A percentile compares a stretch with the other conserved stretches of the same genome.
Conservation (phyloP, 495 filamentous ascomycete species). For the Staphylotrichum longicolle region DNA sequence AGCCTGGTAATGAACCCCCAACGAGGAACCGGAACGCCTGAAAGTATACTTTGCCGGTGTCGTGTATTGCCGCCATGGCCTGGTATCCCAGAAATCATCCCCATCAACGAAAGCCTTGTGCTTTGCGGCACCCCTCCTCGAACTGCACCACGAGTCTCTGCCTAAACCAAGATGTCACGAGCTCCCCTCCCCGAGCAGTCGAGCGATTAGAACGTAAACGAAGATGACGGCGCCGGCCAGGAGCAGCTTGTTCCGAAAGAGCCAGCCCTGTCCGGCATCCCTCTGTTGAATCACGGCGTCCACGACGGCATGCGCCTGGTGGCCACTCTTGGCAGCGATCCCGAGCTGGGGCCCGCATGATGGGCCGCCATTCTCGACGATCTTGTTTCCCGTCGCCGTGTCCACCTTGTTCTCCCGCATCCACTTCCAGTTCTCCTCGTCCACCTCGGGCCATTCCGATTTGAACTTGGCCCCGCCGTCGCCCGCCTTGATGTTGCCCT, state of each 20-base stretch:
- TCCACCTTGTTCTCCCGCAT: slow-evolving; percentile 82
- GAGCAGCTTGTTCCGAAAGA: slow-evolving; percentile 70
- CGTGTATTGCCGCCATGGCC: no score
- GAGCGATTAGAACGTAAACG: slow-evolving; percentile 73
- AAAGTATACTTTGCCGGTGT: no score
- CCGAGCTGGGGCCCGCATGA: slow-evolving; percentile 66
- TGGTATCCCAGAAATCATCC: no score
- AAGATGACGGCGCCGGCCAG: slow-evolving; percentile 66
- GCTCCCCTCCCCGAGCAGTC: slow-evolving; percentile 58
- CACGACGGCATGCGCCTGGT: slow-evolving; percentile 75
- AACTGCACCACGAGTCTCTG: neutral
- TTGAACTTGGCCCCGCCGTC: slow-evolving; percentile 91
- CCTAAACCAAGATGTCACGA: neutral
- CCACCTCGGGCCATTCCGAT: slow-evolving; percentile 84
- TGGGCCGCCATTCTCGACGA: slow-evolving; percentile 41
- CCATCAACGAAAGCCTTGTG: no score
- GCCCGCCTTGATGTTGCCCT: slow-evolving; percentile 63
- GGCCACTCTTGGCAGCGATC: slow-evolving; percentile 63
- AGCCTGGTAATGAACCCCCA: no score
- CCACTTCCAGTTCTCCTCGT: slow-evolving; percentile 91
- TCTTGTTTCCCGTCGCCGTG: slow-evolving; percentile 65
- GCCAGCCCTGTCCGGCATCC: slow-evolving; percentile 80
- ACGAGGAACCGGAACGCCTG: no score
- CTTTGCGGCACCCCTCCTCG: neutral
- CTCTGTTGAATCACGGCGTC: slow-evolving; percentile 68